Evolutionary conservation across 306 rosid species (phyloP), one percentile per base, ranked within the genome.

Genomic region (Cucurbita maxima): DNA sequence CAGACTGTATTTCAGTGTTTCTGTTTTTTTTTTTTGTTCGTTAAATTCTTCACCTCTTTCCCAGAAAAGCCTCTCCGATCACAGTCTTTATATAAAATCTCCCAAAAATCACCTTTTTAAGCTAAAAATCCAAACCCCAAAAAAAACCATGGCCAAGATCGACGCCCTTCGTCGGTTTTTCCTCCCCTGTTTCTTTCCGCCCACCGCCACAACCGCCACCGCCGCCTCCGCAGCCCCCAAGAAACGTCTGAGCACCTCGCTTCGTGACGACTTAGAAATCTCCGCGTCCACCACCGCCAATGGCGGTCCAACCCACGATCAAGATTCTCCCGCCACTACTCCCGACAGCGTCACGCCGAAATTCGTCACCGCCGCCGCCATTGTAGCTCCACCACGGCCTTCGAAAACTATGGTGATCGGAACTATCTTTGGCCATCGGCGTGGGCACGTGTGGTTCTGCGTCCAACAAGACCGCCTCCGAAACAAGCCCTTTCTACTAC

Each of bases 381-480:
- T 78, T 66, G 3, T 81, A 77, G 13, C 89, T 91, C 63, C 78
- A 10, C 78, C 78, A 0, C 90, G 96, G 0, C 79, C 89, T 1
- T 88, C 97, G 0, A 89, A 89, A 50, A 77, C 91, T 1, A 89
- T 94, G 97, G 96, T 88, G 0, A 84, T 91, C 55, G 96, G 96
- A 5, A 94, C 97, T 73, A 87, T 91, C 85, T 94, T 91, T 75
- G 97, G 97, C 15, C 81, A 82, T 85, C 87, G 97, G 16, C 86
- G 92, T 0, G 96, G 96, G 62, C 96, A 88, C 70, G 92, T 90
- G 5, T 89, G 92, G 94, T 90, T 90, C 84, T 91, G 88, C 74
- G 60, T 94, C 38, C 99, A 94, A 61, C 88, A 86, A 57, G 90
- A 88, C 60, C 88, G 96, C 1, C 87, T 83, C 34, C 75, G 91